Percentiles rank a stretch among this genome's conserved stretches.
phyloP scores from a whole-genome alignment of 345 rosid genomes.

The Corchorus olitorius region DNA sequence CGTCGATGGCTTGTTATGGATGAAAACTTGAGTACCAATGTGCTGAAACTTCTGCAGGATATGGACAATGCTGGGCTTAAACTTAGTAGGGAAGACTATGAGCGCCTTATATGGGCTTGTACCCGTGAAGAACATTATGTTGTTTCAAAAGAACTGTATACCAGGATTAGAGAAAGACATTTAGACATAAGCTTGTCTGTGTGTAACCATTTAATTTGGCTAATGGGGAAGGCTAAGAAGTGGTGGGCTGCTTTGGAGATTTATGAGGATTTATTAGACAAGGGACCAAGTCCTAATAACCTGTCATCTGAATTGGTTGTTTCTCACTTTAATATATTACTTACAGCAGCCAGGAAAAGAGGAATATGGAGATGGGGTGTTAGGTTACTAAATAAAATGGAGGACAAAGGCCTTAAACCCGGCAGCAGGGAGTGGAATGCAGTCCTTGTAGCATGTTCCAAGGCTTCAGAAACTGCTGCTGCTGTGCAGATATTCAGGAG shows the following conservation, averaged over 20 bases:
- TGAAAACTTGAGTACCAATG: conserved; percentile 52
- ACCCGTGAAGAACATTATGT: conserved; percentile 70
- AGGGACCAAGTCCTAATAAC: conserved; percentile 85
- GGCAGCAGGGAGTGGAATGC: conserved; percentile 81
- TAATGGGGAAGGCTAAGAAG: conserved; percentile 92
- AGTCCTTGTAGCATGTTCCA: conserved; percentile 91
- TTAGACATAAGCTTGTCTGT: conserved; percentile 74
- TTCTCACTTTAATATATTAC: conserved; percentile 74
- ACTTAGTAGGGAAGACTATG: conserved; percentile 61
- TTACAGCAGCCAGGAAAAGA: conserved; percentile 70
- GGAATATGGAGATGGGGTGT: conserved; percentile 95
- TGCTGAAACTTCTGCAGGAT: conserved; percentile 62
- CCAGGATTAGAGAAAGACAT: conserved; percentile 62
- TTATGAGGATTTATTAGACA: conserved; percentile 84
- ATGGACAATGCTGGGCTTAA: conserved; percentile 67
- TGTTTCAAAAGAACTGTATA: conserved; percentile 76
- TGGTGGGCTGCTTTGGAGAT: conserved; percentile 99
- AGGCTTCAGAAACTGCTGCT: conserved; percentile 77
- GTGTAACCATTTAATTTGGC: conserved; percentile 93
- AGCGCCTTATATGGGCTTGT: conserved; percentile 93
- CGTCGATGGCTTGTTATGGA: conserved; percentile 73
- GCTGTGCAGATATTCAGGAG: conserved; percentile 77
- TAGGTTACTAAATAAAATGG: conserved; percentile 78
- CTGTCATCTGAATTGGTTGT: conserved; percentile 69
- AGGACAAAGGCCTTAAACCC: conserved; percentile 83